Percentiles rank a stretch among this genome's conserved stretches.
phyloP scores from a whole-genome alignment of 805 yeast species.

The Nakazawaea anatomiae region DNA sequence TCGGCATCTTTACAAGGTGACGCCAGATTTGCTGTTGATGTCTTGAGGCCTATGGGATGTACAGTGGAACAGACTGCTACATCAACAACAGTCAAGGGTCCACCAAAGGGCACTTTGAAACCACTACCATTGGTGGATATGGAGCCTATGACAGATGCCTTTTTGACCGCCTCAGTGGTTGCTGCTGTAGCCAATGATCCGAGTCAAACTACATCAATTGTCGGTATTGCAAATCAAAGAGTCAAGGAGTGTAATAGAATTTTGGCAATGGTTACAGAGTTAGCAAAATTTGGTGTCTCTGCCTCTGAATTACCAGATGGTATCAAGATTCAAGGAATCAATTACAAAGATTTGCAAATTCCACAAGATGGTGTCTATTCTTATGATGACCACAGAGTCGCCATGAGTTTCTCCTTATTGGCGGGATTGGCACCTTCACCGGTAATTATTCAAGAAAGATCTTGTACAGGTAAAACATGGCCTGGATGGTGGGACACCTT shows the following conservation, averaged over 20 bases:
- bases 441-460: conserved; percentile 75
- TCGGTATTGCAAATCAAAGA: conserved; percentile 96
- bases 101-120: conserved; percentile 59
- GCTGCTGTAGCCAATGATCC: conserved; percentile 81
- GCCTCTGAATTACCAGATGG: conserved; percentile 91
- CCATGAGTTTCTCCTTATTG: conserved; percentile 90
- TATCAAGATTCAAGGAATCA: conserved; percentile 74
- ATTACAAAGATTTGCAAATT: conserved; percentile 39
- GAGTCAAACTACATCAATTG: conserved; percentile 62
- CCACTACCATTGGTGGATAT: conserved; percentile 79
- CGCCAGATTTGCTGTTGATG: conserved; percentile 93
- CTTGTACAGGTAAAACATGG: conserved; percentile 97
- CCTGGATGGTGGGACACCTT: conserved; percentile 99
- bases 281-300: conserved; percentile 84
- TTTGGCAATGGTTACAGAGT: conserved; percentile 85
- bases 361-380: conserved; percentile 65
- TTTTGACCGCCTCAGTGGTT: conserved; percentile 91
- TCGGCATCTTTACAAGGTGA: conserved; percentile 91
- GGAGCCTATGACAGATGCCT: conserved; percentile 99
- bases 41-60: conserved; percentile 93
- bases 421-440: conserved; percentile 62
- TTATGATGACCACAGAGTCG: conserved; percentile 96
- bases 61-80: conserved; percentile 73
- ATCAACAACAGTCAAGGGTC: conserved; percentile 91
- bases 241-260: conserved; percentile 97